These are phyloP conservation scores for Trametes maxima DNA, from an alignment of 768 basidiomycete species.

Conservation along the genomic window DNA sequence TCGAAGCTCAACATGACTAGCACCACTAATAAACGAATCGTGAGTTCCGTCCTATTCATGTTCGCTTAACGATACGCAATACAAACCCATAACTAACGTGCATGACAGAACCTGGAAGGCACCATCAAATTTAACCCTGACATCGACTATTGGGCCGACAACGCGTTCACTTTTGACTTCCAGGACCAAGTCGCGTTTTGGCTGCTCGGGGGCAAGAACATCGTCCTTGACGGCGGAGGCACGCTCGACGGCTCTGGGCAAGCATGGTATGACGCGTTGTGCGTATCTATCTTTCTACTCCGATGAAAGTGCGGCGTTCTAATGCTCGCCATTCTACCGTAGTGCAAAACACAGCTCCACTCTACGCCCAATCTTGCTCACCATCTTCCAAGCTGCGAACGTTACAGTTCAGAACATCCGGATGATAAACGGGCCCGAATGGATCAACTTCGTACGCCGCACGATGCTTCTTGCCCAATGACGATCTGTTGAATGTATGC, in stretches of 20 bases:
- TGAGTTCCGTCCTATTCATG: conserved; percentile 26
- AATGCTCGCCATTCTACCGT: conserved; percentile 2
- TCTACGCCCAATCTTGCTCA: conserved; percentile 57
- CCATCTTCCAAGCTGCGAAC: conserved; percentile 52
- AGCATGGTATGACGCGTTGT: conserved; percentile 60
- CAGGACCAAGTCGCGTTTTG: conserved; percentile 58
- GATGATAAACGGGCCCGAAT: conserved; percentile 54
- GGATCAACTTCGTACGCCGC: conserved; percentile 49
- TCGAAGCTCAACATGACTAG: conserved; percentile 58
- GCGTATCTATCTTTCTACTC: conserved; percentile 16
- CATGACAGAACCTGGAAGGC: conserved; percentile 48
- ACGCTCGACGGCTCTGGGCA: conserved; percentile 68
- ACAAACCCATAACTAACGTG: neutral
- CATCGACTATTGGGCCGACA: conserved; percentile 58
- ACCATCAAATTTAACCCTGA: conserved; percentile 53
- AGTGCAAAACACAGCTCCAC: conserved; percentile 50
- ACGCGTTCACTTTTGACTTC: conserved; percentile 55
- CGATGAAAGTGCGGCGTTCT: neutral
- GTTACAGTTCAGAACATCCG: conserved; percentile 50
- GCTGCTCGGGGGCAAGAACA: conserved; percentile 53
- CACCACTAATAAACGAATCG: conserved; percentile 50
- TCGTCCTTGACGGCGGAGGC: conserved; percentile 58
- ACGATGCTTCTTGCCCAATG: neutral
- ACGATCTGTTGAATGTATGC: neutral
- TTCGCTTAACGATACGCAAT: neutral